Evolutionary conservation across 2,329 filamentous ascomycete species (phyloP).

Genomic region (Endothia cerciana): DNA sequence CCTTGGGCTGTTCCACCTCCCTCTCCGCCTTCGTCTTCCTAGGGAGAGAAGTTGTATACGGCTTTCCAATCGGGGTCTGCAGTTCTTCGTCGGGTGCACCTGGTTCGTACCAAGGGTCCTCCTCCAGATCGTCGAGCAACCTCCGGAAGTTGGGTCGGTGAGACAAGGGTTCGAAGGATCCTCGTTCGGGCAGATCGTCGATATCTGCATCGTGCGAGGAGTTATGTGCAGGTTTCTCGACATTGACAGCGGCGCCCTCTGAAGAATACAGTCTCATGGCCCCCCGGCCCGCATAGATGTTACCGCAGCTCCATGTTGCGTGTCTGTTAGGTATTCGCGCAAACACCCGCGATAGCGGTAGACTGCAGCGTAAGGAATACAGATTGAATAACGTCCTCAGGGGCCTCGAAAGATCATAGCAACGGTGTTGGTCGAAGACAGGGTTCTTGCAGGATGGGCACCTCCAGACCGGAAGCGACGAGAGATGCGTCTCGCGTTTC

Average conservation of each 20-base stretch:
- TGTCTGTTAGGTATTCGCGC: constrained; percentile 45
- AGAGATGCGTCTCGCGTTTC: not conserved
- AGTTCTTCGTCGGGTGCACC: constrained; percentile 5
- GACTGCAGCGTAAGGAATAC: constrained; percentile 44
- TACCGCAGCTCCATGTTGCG: constrained; percentile 45
- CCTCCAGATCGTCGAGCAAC: constrained; percentile 23
- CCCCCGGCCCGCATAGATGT: constrained; percentile 46
- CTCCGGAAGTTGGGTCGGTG: constrained; percentile 11
- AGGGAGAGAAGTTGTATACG: constrained; percentile 16
- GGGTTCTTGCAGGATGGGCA: constrained; percentile 13
- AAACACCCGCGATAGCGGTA: constrained; percentile 48
- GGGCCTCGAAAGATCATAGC: constrained; percentile 34
- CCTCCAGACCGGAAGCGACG: constrained; percentile 8
- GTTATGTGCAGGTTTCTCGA: constrained; percentile 24
- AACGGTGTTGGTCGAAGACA: constrained; percentile 23
- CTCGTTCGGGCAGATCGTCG: constrained; percentile 20
- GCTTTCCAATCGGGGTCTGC: constrained; percentile 16
- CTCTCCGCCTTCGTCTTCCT: not conserved
- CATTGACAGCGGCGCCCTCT: constrained; percentile 23
- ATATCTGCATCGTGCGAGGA: constrained; percentile 1
- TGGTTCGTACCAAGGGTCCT: constrained; percentile 17
- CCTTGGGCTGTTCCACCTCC: not conserved
- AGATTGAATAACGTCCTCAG: constrained; percentile 44
- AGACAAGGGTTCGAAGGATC: constrained; percentile 22
- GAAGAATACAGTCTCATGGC: constrained; percentile 36